These are phyloP conservation scores for Phytophthora colocasiae DNA, from an alignment of 352 stramenopile species.

Conservation along the genomic window DNA sequence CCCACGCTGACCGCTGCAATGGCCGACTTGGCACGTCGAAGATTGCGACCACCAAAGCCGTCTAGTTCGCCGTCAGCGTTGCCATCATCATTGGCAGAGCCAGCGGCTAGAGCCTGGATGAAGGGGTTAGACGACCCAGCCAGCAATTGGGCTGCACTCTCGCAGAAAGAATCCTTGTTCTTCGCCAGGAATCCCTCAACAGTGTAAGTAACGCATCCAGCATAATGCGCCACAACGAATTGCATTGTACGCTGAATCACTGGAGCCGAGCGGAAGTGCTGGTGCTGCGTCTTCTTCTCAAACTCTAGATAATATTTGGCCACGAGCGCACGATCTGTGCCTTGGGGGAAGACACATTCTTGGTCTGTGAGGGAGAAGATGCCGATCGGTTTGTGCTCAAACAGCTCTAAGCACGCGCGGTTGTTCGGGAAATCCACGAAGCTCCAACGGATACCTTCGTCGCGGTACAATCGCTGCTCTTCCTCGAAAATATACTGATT, in stretches of 20 bases:
- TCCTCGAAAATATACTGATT: slow-evolving; percentile 94
- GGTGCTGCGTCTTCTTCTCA: slow-evolving; percentile 59
- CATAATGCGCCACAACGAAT: slow-evolving; percentile 91
- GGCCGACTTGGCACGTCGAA: slow-evolving; percentile 59
- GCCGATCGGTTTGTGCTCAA: slow-evolving; percentile 78
- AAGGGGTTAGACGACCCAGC: slow-evolving; percentile 65
- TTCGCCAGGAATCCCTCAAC: slow-evolving; percentile 88
- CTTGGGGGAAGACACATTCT: slow-evolving; percentile 83
- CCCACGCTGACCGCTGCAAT: slow-evolving; percentile 80
- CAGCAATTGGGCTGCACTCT: slow-evolving; percentile 66
- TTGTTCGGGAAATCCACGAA: slow-evolving; percentile 89
- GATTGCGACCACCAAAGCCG: slow-evolving; percentile 24
- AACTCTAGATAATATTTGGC: slow-evolving; percentile 84
- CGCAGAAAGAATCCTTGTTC: slow-evolving; percentile 91
- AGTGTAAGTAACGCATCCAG: slow-evolving; percentile 81
- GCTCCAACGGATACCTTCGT: slow-evolving; percentile 78
- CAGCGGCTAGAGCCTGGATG: slow-evolving; percentile 60
- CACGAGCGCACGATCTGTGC: slow-evolving; percentile 74
- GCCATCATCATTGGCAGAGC: slow-evolving; percentile 16
- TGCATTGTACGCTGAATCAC: slow-evolving; percentile 64
- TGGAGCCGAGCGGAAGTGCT: slow-evolving; percentile 60
- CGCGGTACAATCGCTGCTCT: slow-evolving; percentile 79
- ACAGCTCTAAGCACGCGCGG: slow-evolving; percentile 75
- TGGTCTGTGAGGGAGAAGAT: slow-evolving; percentile 87
- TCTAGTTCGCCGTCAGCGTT: slow-evolving; percentile 18